A percentile compares a stretch with the other conserved stretches of the same genome.
phyloP scores from a whole-genome alignment of 371 early-diverging fungal genomes.

The Rhizopus arrhizus region DNA sequence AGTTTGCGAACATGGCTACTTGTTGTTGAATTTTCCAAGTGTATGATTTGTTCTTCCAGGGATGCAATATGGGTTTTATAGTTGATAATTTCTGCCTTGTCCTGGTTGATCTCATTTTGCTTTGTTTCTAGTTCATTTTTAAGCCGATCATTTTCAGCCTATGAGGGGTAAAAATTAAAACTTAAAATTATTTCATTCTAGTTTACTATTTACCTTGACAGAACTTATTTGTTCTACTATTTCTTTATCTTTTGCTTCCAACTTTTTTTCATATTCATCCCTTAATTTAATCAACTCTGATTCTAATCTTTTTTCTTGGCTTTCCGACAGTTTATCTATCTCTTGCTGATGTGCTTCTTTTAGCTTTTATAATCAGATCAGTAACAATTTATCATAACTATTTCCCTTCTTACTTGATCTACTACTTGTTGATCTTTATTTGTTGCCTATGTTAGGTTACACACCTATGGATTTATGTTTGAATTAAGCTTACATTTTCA shows the following conservation, averaged over 20 bases:
- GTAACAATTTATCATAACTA: not conserved
- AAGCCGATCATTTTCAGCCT: slow-evolving; percentile 17
- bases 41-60: slow-evolving; percentile 13
- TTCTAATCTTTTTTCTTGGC: slow-evolving; percentile 12
- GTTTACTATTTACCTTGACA: not conserved
- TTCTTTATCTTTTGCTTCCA: not conserved
- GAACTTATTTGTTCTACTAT: slow-evolving; percentile 4
- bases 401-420: slow-evolving; percentile 2
- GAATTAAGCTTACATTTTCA: slow-evolving; percentile 7
- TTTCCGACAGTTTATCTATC: slow-evolving; percentile 5
- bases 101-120: slow-evolving; percentile 6
- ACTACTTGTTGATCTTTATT: slow-evolving; percentile 5
- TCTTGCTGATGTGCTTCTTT: slow-evolving; percentile 13
- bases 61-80: slow-evolving; percentile 5
- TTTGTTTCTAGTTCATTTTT: slow-evolving; percentile 3
- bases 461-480: not conserved
- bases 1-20: slow-evolving; percentile 34
- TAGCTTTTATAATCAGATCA: not conserved
- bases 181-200: too few relatives aligned
- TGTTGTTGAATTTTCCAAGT: slow-evolving; percentile 27
- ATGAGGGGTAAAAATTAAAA: too few relatives aligned
- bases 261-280: slow-evolving; percentile 8
- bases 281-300: slow-evolving; percentile 5
- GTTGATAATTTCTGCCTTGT: slow-evolving; percentile 10
- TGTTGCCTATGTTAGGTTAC: not conserved